Conservation (phyloP, 495 filamentous ascomycete species). For the Podospora didyma region DNA sequence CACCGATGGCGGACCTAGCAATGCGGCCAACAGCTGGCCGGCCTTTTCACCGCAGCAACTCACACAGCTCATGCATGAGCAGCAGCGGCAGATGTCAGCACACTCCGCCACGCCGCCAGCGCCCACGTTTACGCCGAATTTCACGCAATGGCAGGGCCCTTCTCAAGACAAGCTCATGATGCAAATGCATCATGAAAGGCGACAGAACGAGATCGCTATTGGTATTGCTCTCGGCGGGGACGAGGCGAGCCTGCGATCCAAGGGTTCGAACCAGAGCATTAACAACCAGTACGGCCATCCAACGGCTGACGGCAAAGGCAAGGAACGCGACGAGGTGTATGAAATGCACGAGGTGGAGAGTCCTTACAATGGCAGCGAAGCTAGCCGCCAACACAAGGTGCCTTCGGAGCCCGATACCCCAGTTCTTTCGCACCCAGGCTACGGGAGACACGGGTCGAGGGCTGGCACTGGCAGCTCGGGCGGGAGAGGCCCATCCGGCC, state of each 20-base stretch:
- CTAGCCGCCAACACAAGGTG: conserved; percentile 10
- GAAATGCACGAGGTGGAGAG: conserved; percentile 32
- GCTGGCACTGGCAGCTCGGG: conserved; percentile 12
- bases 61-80: conserved; percentile 18
- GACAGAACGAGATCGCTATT: conserved; percentile 29
- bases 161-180: conserved; percentile 24
- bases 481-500: neutral
- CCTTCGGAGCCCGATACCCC: conserved; percentile 24
- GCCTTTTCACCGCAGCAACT: conserved; percentile 18
- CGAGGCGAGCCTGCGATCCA: conserved; percentile 25
- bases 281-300: conserved; percentile 12
- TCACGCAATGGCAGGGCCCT: conserved; percentile 27
- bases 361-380: conserved; percentile 18
- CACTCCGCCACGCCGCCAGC: conserved; percentile 17
- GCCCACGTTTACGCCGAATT: conserved; percentile 24
- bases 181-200: conserved; percentile 21
- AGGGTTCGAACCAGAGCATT: conserved; percentile 20
- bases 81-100: conserved; percentile 6
- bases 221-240: conserved; percentile 33
- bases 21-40: conserved; percentile 29
- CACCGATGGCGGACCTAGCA: conserved; percentile 25
- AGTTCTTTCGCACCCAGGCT: conserved; percentile 30
- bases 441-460: conserved; percentile 22
- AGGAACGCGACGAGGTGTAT: conserved; percentile 28
- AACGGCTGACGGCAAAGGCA: conserved; percentile 23